Evolutionary conservation across 306 rosid species (phyloP), one percentile per base, ranked within the genome.

Genomic region (Cicer bijugum): DNA sequence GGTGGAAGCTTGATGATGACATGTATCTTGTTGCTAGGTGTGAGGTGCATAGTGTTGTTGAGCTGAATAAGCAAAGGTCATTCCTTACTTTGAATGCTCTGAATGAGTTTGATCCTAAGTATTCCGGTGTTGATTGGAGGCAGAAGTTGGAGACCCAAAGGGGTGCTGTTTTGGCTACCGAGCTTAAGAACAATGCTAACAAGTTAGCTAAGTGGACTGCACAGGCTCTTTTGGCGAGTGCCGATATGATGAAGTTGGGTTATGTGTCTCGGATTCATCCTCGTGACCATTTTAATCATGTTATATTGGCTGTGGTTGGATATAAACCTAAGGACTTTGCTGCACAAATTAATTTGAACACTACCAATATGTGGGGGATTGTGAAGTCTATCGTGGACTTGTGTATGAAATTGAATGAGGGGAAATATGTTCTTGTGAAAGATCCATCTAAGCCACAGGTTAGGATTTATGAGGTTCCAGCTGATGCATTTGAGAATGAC

Each of bases 161-260:
- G 80, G 97, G 97, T 69, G 98, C 98, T 6, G 98, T 93, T 19
- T 89, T 93, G 86, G 98, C 98, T 3, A 93, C 97, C 10, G 98
- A 93, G 83, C 86, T 93, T 15, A 93, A 93, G 94, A 93, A 93
- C 85, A 93, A 93, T 63, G 96, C 98, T 0, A 93, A 91, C 58
- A 93, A 93, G 83, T 78, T 91, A 82, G 98, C 98, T 23, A 91
- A 91, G 72, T 91, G 98, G 98, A 91, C 98, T 17, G 91, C 97
- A 2, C 98, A 93, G 43, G 98, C 97, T 12, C 85, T 93, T 16
- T 65, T 93, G 73, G 96, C 89, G 0, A 82, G 92, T 23, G 98
- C 98, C 0, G 98, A 93, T 81, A 72, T 91, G 92, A 93, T 93
- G 98, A 93, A 93, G 80, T 70, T 93, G 85, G 97, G 98, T 3